These are phyloP conservation scores for Oryza officinalis DNA, from an alignment of 176 grass and related monocot species.

Conservation along the genomic window DNA sequence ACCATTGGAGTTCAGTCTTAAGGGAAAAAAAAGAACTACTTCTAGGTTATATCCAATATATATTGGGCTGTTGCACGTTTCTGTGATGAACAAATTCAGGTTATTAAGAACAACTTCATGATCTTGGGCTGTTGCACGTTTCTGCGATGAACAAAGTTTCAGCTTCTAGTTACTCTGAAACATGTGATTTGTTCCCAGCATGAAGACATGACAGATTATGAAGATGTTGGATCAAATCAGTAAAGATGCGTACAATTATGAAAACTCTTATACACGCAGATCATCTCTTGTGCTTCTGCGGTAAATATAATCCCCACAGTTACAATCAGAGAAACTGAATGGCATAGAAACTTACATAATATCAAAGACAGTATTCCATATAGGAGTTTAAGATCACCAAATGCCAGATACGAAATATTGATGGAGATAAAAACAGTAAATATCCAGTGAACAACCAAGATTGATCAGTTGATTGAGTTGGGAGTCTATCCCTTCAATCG, in stretches of 20 bases:
- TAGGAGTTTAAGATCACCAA: not conserved
- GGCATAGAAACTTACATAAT: no score
- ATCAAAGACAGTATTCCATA: no score
- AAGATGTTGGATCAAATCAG: no score
- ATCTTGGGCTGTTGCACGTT: not conserved
- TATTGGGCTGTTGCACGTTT: not conserved
- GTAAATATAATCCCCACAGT: no score
- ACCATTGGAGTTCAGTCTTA: not conserved
- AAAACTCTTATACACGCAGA: no score
- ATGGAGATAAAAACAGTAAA: not conserved
- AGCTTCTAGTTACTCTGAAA: not conserved
- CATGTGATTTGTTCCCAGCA: not conserved
- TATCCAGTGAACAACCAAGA: not conserved
- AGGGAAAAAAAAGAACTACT: not conserved
- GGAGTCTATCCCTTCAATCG: not conserved
- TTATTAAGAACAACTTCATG: not conserved
- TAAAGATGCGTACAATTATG: no score
- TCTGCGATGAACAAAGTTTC: not conserved
- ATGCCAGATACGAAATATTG: not conserved
- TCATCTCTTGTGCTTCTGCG: no score
- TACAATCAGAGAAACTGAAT: no score
- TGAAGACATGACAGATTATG: not conserved
- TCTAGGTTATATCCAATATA: not conserved
- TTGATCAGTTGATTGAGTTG: not conserved
- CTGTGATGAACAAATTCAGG: not conserved